Conservation (phyloP, 2,329 filamentous ascomycete species). For the Fusarium setosum region DNA sequence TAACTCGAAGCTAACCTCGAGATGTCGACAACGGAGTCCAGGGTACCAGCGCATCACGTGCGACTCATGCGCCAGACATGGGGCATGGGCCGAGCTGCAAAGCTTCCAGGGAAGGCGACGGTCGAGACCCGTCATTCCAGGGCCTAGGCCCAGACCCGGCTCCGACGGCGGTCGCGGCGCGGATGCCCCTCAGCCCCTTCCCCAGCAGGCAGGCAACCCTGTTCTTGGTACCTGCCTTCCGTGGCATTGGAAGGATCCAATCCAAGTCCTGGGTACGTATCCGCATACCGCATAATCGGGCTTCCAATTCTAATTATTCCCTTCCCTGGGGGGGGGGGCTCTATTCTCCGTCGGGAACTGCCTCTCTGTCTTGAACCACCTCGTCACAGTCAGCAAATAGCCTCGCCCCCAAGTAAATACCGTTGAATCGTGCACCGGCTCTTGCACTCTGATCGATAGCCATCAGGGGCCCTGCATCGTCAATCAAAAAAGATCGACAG, state of each 20-base stretch:
- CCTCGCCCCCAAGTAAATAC: not conserved
- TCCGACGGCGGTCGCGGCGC: constrained; percentile 11
- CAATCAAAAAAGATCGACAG: constrained; percentile 23
- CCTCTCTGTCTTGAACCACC: not conserved
- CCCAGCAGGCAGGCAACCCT: constrained; percentile 9
- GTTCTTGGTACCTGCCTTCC: constrained; percentile 31
- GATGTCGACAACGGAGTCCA: not conserved
- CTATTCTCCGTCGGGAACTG: not conserved
- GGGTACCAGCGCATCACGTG: constrained; percentile 5
- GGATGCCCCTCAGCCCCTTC: not conserved
- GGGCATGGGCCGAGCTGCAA: constrained; percentile 1
- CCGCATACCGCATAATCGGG: not conserved
- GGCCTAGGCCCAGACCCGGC: constrained; percentile 12
- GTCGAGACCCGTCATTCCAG: constrained; percentile 13
- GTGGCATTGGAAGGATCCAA: constrained; percentile 12
- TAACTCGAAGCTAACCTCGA: constrained; percentile 10
- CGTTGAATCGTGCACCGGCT: not conserved
- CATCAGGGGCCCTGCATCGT: not conserved
- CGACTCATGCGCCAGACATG: not conserved
- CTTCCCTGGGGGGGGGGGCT: not conserved
- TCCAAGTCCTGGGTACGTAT: constrained; percentile 10
- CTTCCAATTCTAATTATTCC: not conserved
- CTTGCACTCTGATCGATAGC: not conserved
- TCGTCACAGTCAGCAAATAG: not conserved
- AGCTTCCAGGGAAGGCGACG: constrained; percentile 3